Evolutionary conservation across 2,329 filamentous ascomycete species (phyloP), one percentile per base, ranked within the genome.

Genomic region (Penicillium glabrum): DNA sequence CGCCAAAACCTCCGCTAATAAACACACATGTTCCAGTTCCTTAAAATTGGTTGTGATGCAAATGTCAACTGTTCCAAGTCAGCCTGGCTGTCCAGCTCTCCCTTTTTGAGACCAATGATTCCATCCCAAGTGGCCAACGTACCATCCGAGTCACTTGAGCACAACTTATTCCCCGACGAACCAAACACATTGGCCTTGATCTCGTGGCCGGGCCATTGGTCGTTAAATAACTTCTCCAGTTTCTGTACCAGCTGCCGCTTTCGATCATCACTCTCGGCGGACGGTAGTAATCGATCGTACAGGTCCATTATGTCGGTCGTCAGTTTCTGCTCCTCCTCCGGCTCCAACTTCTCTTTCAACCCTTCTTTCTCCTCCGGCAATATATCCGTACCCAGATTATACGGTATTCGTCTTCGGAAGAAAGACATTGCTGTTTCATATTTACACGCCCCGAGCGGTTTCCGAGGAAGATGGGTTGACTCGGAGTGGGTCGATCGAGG

Each of bases 111-210:
- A 24, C 24, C n/a, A 8, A 14, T 3, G 11, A 16, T 23, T 44
- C 37, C 14, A 16, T 31, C 37, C 14, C 35, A 16, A 44, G 24
- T 19, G 14, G 9, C n/a, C 19, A 29, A 68, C 87, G 67, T 80
- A 96, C 92, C 91, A 79, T 99, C 95, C 51, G 95, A 99, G 71
- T 97, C 92, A 74, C 91, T 93, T 33, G 93, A 96, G 75, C 92
- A 97, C 55, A 99, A 80, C 73, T 95, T 79, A 75, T 99, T 99
- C 47, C 95, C 95, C 5, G 95, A 98, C 5, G 95, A 98, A n/a
- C 95, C 95, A 82, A 99, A 99, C 16, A 98, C 86, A 72, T 95
- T 89, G 35, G 97, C 95, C 64, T 85, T 87, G 69, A 97, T 97
- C 59, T 96, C 84, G 68, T 91, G 89, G 1, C 90, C 91, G 1